phyloP scores from a whole-genome alignment of 2,329 filamentous ascomycete species.

The Zalaria obscura region DNA sequence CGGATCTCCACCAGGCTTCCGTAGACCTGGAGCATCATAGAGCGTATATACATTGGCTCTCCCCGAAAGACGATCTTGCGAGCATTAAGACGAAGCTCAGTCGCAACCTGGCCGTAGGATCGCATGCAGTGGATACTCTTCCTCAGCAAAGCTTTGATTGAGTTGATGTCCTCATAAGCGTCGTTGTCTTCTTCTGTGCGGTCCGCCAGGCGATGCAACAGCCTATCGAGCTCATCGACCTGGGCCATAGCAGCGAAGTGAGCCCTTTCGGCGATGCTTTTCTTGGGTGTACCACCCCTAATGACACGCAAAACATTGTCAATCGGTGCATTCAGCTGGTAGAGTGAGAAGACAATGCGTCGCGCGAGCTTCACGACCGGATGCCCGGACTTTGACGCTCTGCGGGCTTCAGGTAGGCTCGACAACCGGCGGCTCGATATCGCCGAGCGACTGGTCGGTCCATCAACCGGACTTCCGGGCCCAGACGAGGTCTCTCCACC shows the following conservation, averaged over 20 bases:
- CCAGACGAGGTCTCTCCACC: constrained; percentile 16
- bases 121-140: constrained; percentile 36
- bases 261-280: constrained; percentile 4
- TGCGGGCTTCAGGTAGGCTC: constrained; percentile 8
- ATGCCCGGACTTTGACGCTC: constrained; percentile 7
- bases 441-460: constrained; percentile 4
- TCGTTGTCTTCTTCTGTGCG: constrained; percentile 36
- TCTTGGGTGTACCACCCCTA: constrained; percentile 5
- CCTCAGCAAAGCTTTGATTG: constrained; percentile 20
- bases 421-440: constrained; percentile 6
- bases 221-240: constrained; percentile 41
- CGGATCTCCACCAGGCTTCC: constrained; percentile 44
- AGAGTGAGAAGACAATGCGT: constrained; percentile 5
- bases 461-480: constrained; percentile 17
- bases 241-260: constrained; percentile 39
- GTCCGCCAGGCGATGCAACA: constrained; percentile 35
- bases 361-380: constrained; percentile 6
- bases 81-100: constrained; percentile 32
- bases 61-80: constrained; percentile 39
- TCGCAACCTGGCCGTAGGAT: constrained; percentile 34
- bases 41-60: constrained; percentile 43
- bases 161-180: constrained; percentile 22
- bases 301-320: constrained; percentile 7
- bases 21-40: constrained; percentile 44
- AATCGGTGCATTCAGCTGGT: constrained; percentile 7